Percentiles rank a stretch among this genome's conserved stretches.
These are phyloP conservation scores for Monilinia vaccinii-corymbosi DNA, from an alignment of 2,329 filamentous ascomycete genomes.

Conservation along the genomic window DNA sequence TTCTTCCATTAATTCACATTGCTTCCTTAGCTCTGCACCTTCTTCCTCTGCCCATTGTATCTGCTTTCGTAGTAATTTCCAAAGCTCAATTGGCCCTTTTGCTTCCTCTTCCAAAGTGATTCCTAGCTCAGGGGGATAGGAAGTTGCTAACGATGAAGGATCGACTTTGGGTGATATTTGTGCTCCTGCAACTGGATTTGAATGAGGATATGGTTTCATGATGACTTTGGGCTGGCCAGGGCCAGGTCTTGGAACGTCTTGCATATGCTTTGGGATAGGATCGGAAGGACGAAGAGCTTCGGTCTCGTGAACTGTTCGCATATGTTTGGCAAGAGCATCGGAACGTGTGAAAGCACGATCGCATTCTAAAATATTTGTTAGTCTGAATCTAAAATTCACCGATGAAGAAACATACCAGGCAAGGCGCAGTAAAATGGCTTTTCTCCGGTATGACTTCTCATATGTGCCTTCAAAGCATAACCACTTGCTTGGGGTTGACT, in stretches of 20 bases:
- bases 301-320: slow-evolving; percentile 97
- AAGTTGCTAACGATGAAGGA: slow-evolving; percentile 27
- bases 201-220: slow-evolving; percentile 51
- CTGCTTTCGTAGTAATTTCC: slow-evolving; percentile 52
- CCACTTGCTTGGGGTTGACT: slow-evolving; percentile 88
- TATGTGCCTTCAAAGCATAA: slow-evolving; percentile 92
- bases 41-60: slow-evolving; percentile 65
- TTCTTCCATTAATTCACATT: slow-evolving; percentile 59
- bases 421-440: slow-evolving; percentile 97
- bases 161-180: slow-evolving; percentile 38
- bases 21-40: slow-evolving; percentile 50
- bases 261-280: slow-evolving; percentile 62
- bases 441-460: slow-evolving; percentile 95
- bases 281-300: slow-evolving; percentile 79
- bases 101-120: slow-evolving; percentile 59
- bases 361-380: slow-evolving; percentile 56
- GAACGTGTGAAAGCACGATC: slow-evolving; percentile 94
- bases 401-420: slow-evolving; percentile 53
- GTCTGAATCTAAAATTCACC: not conserved
- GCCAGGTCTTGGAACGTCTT: slow-evolving; percentile 32
- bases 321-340: slow-evolving; percentile 93
- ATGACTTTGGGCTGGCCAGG: slow-evolving; percentile 50
- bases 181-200: slow-evolving; percentile 28
- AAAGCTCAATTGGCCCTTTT: slow-evolving; percentile 54
- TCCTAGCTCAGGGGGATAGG: slow-evolving; percentile 38